A percentile compares a stretch with the other conserved stretches of the same genome.
These are phyloP conservation scores for Zygosaccharomyces sapae DNA, from an alignment of 1,139 yeast genomes.

Conservation along the genomic window DNA sequence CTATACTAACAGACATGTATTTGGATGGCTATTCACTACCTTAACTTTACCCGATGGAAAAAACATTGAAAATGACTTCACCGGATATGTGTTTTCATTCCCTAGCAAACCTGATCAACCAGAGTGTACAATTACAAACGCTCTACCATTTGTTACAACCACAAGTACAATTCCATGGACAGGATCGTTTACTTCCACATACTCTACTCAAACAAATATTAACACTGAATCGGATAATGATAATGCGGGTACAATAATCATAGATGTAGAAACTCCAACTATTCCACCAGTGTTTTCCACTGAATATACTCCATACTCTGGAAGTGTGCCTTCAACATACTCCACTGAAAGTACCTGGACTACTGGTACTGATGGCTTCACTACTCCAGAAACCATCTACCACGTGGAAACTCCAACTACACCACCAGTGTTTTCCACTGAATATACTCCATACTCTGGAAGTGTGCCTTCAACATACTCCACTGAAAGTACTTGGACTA, in stretches of 20 bases:
- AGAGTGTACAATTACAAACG: slow-evolving; percentile 4
- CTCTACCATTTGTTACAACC: slow-evolving; percentile 3
- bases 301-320: too few species aligned
- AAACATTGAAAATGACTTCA: slow-evolving; percentile 3
- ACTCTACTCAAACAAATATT: slow-evolving; percentile 4
- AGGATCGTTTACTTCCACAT: slow-evolving; percentile 14
- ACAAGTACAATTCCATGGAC: slow-evolving; percentile 12
- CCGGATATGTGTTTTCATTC: slow-evolving; percentile 8
- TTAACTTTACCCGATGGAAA: slow-evolving; percentile 8
- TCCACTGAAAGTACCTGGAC: too few species aligned
- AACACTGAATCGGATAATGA: background rate
- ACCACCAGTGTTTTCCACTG: too few species aligned
- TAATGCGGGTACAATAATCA: background rate
- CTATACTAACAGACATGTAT: slow-evolving; percentile 8
- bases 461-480: too few species aligned
- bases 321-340: too few species aligned
- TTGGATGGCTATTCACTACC: slow-evolving; percentile 5
- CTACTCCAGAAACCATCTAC: too few species aligned
- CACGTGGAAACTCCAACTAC: too few species aligned
- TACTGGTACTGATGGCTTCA: too few species aligned
- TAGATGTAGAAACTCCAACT: background rate
- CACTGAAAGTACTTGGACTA: too few species aligned
- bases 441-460: too few species aligned
- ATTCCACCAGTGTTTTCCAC: too few species aligned
- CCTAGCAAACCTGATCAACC: slow-evolving; percentile 4